A percentile compares a stretch with the other conserved stretches of the same genome.
These are phyloP conservation scores for Pseudogymnoascus destructans DNA, from an alignment of 2,329 filamentous ascomycete species.

Conservation along the genomic window DNA sequence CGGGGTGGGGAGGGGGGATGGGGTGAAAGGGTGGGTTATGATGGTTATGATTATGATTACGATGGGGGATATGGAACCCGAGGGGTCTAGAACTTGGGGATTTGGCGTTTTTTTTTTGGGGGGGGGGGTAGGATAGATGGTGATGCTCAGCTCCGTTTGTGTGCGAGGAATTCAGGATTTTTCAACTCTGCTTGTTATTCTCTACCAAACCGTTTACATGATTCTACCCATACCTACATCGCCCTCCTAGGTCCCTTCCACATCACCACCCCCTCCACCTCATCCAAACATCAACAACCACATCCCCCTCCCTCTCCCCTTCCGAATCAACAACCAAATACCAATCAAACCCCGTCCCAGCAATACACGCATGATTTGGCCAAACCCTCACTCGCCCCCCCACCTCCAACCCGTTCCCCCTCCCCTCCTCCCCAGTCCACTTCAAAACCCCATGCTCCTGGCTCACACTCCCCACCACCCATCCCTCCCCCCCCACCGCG, in stretches of 20 bases:
- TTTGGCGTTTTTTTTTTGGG: not conserved
- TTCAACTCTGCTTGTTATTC: not conserved
- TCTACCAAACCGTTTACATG: not conserved
- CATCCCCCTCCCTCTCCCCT: conserved; percentile 37
- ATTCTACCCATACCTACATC: not conserved
- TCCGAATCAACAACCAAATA: conserved; percentile 62
- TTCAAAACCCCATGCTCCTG: conserved; percentile 67
- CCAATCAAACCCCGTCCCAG: conserved; percentile 56
- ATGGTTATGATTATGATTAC: not conserved
- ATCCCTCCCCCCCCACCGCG: conserved; percentile 33
- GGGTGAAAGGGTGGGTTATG: conserved; percentile 11
- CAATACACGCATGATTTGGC: conserved; percentile 73
- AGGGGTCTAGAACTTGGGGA: not conserved
- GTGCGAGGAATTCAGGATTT: not conserved
- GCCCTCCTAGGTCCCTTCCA: not conserved
- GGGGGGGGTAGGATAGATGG: not conserved
- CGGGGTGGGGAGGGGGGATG: conserved; percentile 1
- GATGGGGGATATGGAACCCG: not conserved
- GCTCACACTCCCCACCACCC: conserved; percentile 58
- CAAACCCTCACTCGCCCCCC: conserved; percentile 59
- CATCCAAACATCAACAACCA: conserved; percentile 64
- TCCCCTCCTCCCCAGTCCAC: conserved; percentile 40
- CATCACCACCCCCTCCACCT: conserved; percentile 56
- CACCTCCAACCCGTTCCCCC: conserved; percentile 37
- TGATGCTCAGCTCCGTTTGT: not conserved